Base-by-base conservation (phyloP, 2,329 filamentous ascomycete species). In the Geosmithia morbida region DNA sequence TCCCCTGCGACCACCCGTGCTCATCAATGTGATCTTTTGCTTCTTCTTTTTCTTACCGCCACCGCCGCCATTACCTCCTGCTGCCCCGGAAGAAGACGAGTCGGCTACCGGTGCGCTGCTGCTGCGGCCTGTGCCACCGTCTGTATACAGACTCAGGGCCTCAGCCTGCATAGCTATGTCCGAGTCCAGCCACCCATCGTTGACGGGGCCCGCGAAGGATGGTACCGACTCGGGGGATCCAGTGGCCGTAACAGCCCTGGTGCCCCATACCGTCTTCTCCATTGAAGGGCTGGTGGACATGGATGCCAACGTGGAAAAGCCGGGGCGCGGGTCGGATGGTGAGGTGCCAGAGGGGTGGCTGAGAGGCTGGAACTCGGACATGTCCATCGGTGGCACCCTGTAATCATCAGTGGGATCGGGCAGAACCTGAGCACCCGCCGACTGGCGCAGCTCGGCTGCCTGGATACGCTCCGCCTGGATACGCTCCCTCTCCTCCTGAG, bases 251-350 rank as follows among this genome's bases (percentile, higher is more conserved):
- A 94, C 67, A 0, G 75, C 79, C 3, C 77, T 72, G 1, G 90
- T 97, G n/a, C 90, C 90, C 90, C 90, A 97, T 1, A 97, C 87
- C 0, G 90, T 97, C 51, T 80, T 81, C 41, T 77, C 70, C 1
- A 79, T 77, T 7, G 79, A 81, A 0, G 89, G 88, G 51, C 85
- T 94, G 1, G 85, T 89, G 3, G 87, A 89, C 54, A 89, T 81
- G 1, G 81, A 83, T 1, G 85, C 84, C 19, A 94, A 66, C 2
- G 78, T 77, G 33, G 75, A 74, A 55, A 87, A 87, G 0, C 76
- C 79, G 13, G 72, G 69, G 18, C 77, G 69, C 44, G 73, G 69
- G 40, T 75, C 74, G 1, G 76, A 75, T 10, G 78, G 73, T 4
- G 75, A 69, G 54, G 75, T 56, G 55, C 75, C 61, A 53, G 66